Percentiles rank a stretch among this genome's conserved stretches.
phyloP scores from a whole-genome alignment of 75 land plant species.

The Cunninghamia lanceolata region DNA sequence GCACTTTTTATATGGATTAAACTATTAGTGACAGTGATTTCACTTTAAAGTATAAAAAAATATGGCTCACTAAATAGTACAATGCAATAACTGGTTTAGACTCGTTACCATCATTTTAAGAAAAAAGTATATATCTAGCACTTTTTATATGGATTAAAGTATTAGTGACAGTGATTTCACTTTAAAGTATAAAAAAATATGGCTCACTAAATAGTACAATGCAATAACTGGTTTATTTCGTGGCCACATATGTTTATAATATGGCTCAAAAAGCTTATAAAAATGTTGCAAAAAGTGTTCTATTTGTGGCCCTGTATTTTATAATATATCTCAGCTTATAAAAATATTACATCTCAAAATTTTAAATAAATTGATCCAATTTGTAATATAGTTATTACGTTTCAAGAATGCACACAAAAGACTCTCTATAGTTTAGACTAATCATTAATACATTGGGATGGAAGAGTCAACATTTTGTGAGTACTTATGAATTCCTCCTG shows the following conservation, averaged over 20 bases:
- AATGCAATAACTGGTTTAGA: background rate
- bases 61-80: background rate
- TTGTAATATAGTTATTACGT: background rate
- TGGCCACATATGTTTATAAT: background rate
- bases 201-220: background rate
- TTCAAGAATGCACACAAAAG: background rate
- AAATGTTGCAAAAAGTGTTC: background rate
- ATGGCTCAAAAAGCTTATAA: no score
- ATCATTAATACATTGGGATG: conserved; percentile 69
- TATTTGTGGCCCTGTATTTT: no score
- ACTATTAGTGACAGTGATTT: background rate
- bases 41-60: background rate
- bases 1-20: background rate
- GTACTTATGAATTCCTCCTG: conserved; percentile 98
- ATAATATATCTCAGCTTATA: no score
- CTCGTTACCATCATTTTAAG: background rate
- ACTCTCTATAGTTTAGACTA: background rate
- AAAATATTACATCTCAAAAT: background rate
- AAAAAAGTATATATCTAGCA: no score
- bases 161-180: background rate
- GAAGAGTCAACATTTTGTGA: conserved; percentile 70
- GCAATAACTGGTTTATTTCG: no score
- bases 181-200: background rate
- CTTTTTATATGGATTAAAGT: background rate
- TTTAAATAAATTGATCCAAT: background rate